Evolutionary conservation across 768 basidiomycete genomes (phyloP), one percentile per base, ranked within the genome.

Genomic region (Kwoniella sp.): DNA sequence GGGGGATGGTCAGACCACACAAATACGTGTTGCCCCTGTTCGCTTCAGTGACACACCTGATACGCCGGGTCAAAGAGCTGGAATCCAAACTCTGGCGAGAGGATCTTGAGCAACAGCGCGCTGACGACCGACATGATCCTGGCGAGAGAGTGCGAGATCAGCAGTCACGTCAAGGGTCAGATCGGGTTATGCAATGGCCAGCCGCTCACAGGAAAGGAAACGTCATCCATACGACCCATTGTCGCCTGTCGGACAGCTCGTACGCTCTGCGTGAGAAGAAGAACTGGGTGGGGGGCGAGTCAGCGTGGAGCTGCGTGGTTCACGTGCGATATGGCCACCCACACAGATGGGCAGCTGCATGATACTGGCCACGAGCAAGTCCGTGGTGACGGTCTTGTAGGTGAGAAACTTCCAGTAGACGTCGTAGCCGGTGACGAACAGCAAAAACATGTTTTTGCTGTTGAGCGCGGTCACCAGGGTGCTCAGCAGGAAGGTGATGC

Each of bases 231-330:
- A 33, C 33, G 9, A 54, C 36, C 37, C 22, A 25, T 15, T 19
- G 40, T 1, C 45, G 23, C 26, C 22, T 54, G 17, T 42, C 45
- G 8, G 28, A 14, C 5, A 54, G 23, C 8, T 31, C 32, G 19
- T 54, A 45, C 10, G 52, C 52, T 41, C 52, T 19, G 20, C 41
- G 42, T 3, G 52, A 44, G 32, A 54, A 54, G 43, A 47, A 47
- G 12, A 11, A 20, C 12, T 22, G 3, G 11, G 15, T 19, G 12
- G 15, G 11, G 33, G 31, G 3, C 23, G 7, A 44, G 26, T 17
- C 26, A 25, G 31, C 14, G 26, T 11, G n/a, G 26, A 8, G 25
- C 10, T 6, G 19, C 7, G 34, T 20, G 37, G 17, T 20, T 38
- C 37, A 20, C 5, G 19, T 5, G 37, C 37, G 11, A n/a, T n/a